Evolutionary conservation across 108 stramenopile genomes (phyloP).

Genomic region (Aureococcus anophagefferens): DNA sequence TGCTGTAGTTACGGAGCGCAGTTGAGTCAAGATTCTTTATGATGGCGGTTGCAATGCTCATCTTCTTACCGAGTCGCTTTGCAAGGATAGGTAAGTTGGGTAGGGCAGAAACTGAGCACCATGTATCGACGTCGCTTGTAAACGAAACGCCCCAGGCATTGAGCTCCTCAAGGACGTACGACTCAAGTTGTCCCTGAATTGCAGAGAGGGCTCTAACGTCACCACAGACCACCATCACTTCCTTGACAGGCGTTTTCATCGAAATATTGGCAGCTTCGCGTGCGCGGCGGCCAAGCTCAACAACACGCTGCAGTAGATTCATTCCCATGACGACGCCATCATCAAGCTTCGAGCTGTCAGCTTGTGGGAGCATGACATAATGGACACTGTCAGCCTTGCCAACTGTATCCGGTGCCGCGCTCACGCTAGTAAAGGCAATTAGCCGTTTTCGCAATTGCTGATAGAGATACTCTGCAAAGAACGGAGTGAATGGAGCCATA

Average conservation of each 20-base stretch:
- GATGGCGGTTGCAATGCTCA: conserved; percentile 48
- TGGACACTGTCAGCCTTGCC: conserved; percentile 93
- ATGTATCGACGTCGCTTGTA: conserved; percentile 70
- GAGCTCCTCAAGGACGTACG: conserved; percentile 87
- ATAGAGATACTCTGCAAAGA: conserved; percentile 96
- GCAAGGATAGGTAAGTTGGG: conserved; percentile 81
- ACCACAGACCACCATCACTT: conserved; percentile 74
- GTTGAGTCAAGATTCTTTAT: conserved; percentile 20
- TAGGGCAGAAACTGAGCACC: conserved; percentile 79
- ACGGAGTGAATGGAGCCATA: conserved; percentile 98
- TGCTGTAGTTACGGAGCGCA: conserved; percentile 67
- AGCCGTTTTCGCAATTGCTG: conserved; percentile 81
- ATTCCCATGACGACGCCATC: conserved; percentile 74
- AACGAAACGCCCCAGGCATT: conserved; percentile 81
- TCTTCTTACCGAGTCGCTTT: conserved; percentile 85
- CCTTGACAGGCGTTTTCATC: conserved; percentile 81
- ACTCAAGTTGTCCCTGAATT: conserved; percentile 67
- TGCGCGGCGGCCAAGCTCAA: conserved; percentile 80
- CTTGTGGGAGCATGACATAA: conserved; percentile 71
- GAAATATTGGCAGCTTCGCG: conserved; percentile 83
- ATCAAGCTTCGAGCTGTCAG: conserved; percentile 72
- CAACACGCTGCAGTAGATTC: conserved; percentile 75
- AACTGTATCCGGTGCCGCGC: conserved; percentile 62
- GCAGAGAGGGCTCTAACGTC: conserved; percentile 61
- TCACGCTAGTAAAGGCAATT: conserved; percentile 47